These are phyloP conservation scores for Clarireedia sp. DNA, from an alignment of 2,329 filamentous ascomycete genomes.

Conservation along the genomic window DNA sequence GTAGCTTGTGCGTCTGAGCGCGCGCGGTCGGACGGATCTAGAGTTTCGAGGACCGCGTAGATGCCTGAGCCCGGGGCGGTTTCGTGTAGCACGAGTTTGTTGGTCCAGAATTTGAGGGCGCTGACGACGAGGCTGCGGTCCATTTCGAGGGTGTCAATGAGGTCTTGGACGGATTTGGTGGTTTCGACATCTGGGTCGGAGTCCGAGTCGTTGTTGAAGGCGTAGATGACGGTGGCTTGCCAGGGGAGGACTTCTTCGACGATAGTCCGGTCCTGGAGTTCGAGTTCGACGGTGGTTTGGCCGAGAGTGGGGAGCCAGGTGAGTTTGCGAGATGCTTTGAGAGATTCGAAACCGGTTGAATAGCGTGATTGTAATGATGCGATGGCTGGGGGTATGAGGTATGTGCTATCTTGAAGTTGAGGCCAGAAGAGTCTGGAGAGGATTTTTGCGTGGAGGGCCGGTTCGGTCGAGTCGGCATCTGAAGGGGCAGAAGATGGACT, in stretches of 20 bases:
- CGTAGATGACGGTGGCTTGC: slow-evolving; percentile 80
- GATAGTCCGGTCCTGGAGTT: slow-evolving; percentile 72
- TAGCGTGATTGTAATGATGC: slow-evolving; percentile 59
- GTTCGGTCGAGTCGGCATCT: slow-evolving; percentile 27
- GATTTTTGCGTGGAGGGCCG: slow-evolving; percentile 67
- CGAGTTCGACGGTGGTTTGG: slow-evolving; percentile 70
- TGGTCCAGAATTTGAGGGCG: slow-evolving; percentile 65
- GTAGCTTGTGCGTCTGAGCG: slow-evolving; percentile 25
- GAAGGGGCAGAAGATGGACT: slow-evolving; percentile 15
- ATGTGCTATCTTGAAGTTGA: slow-evolving; percentile 61
- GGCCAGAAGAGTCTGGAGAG: slow-evolving; percentile 94
- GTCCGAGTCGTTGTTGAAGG: slow-evolving; percentile 50
- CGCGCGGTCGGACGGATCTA: slow-evolving; percentile 36
- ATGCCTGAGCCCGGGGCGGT: slow-evolving; percentile 37
- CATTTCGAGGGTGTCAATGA: slow-evolving; percentile 55
- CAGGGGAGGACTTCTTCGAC: slow-evolving; percentile 69
- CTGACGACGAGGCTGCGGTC: slow-evolving; percentile 62
- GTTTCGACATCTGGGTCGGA: slow-evolving; percentile 10
- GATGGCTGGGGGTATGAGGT: slow-evolving; percentile 54
- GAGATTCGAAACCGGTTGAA: slow-evolving; percentile 64
- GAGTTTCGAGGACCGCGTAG: slow-evolving; percentile 61
- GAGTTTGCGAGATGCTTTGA: slow-evolving; percentile 79
- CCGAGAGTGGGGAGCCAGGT: slow-evolving; percentile 82
- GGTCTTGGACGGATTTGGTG: slow-evolving; percentile 41
- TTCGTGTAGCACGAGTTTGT: slow-evolving; percentile 57